Evolutionary conservation across 225 moss, liverwort and hornwort genomes (phyloP), one percentile per base, ranked within the genome.

Genomic region (Sphagnum contortum): DNA sequence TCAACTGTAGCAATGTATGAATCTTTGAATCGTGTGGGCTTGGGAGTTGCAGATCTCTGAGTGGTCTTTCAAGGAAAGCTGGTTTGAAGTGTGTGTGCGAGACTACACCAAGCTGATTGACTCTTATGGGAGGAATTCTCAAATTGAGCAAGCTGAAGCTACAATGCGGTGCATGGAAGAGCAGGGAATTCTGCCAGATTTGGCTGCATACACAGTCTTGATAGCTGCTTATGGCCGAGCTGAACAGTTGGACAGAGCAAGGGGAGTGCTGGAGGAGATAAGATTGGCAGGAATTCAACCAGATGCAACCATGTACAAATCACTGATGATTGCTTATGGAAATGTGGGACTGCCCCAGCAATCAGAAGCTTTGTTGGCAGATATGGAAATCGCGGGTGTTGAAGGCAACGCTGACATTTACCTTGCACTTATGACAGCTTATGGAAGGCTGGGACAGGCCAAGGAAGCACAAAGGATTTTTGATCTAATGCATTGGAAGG

Each of bases 31-130:
- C 6, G 3, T 6, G 58, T 29, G 29, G 29, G 29, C 29, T 29
- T 29, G 29, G 29, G 29, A 29, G 29, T 67, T 80, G 64, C 87
- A 98, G 96, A 72, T 98, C 47, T 81, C 82, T 5, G 87, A 91
- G 67, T 98, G 90, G 87, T 81, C 88, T 7, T 73, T 87, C 29
- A 66, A 73, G 53, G 79, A 98, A 73, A 76, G 75, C 63, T 91
- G 90, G 87, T 91, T 93, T 60, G 87, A 91, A 74, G 88, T 68
- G 62, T 83, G 87, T 57, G 61, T 76, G 7, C 81, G 87, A 55
- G 93, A 98, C 69, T 89, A 87, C 63, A 86, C 93, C 52, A 91
- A 93, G 66, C 58, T 98, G 64, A 82, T 98, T 10, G 93, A 93
- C 57, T 83, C 80, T 72, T 91, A 87, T 62, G 91, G 91, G 46